Percentiles rank a stretch among this genome's conserved stretches.
phyloP scores from a whole-genome alignment of 192 early-diverging fungal species.

The Mortierella claussenii region DNA sequence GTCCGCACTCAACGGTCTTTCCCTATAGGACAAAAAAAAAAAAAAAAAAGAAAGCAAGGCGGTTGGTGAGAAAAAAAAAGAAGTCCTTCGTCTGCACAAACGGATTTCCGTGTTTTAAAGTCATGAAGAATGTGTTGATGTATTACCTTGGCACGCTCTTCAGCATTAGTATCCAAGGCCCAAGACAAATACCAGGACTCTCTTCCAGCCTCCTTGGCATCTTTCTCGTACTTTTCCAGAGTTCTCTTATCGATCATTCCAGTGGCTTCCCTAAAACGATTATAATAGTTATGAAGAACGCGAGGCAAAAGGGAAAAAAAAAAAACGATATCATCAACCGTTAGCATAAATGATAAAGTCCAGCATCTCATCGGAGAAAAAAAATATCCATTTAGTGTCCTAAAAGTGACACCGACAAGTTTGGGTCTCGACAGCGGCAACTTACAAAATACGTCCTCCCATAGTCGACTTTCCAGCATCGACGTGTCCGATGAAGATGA shows the following conservation, averaged over 20 bases:
- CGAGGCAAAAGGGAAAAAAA: constrained; percentile 4
- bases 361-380: not conserved
- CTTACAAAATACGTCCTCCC: constrained; percentile 95
- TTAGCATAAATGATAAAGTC: not conserved
- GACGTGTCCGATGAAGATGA: constrained; percentile 99
- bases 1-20: constrained; percentile 98
- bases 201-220: constrained; percentile 96
- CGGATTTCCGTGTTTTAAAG: too few species aligned
- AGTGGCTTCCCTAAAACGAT: constrained; percentile 74
- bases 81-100: too few species aligned
- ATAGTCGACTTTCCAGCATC: constrained; percentile 98
- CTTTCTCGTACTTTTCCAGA: constrained; percentile 99
- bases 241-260: constrained; percentile 99
- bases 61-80: too few species aligned
- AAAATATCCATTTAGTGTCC: constrained; percentile 1
- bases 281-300: not conserved
- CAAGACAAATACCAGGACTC: constrained; percentile 99
- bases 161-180: constrained; percentile 96
- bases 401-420: not conserved
- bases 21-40: constrained; percentile 61
- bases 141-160: constrained; percentile 95
- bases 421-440: not conserved
- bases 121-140: too few species aligned
- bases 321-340: not conserved
- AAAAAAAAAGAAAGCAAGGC: constrained; percentile 2